These are phyloP conservation scores for Singerocomus inundabilis DNA, from an alignment of 1,284 basidiomycete genomes.

Conservation along the genomic window DNA sequence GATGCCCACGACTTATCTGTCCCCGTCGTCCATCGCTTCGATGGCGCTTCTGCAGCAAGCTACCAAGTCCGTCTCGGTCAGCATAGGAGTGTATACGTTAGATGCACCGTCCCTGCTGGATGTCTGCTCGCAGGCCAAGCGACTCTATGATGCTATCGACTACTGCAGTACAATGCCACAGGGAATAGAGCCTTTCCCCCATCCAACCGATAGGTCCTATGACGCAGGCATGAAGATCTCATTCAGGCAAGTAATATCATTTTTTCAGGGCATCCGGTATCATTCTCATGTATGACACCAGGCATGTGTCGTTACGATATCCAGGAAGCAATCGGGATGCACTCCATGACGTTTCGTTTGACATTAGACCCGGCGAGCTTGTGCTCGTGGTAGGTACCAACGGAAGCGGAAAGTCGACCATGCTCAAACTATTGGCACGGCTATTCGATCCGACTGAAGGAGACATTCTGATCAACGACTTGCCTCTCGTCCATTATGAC, in stretches of 20 bases:
- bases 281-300: slow-evolving; percentile 17
- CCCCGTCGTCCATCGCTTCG: slow-evolving; percentile 21
- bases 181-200: slow-evolving; percentile 22
- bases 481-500: slow-evolving; percentile 30
- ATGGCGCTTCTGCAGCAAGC: slow-evolving; percentile 26
- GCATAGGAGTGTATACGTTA: slow-evolving; percentile 7
- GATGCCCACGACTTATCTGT: slow-evolving; percentile 6
- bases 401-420: slow-evolving; percentile 50
- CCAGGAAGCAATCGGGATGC: slow-evolving; percentile 28
- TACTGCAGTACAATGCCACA: slow-evolving; percentile 21
- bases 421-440: slow-evolving; percentile 45
- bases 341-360: slow-evolving; percentile 38
- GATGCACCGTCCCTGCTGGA: slow-evolving; percentile 10
- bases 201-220: slow-evolving; percentile 5
- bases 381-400: slow-evolving; percentile 48
- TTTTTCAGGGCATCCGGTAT: too few relatives aligned
- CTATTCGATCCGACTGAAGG: slow-evolving; percentile 41
- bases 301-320: slow-evolving; percentile 42
- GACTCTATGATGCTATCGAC: slow-evolving; percentile 33
- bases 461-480: slow-evolving; percentile 39
- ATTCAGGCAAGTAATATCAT: slow-evolving; percentile 34
- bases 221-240: slow-evolving; percentile 38
- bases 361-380: slow-evolving; percentile 43
- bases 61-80: slow-evolving; percentile 13
- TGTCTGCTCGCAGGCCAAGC: slow-evolving; percentile 11